Evolutionary conservation across 2,329 filamentous ascomycete genomes (phyloP).

Genomic region (Claviceps sp.): DNA sequence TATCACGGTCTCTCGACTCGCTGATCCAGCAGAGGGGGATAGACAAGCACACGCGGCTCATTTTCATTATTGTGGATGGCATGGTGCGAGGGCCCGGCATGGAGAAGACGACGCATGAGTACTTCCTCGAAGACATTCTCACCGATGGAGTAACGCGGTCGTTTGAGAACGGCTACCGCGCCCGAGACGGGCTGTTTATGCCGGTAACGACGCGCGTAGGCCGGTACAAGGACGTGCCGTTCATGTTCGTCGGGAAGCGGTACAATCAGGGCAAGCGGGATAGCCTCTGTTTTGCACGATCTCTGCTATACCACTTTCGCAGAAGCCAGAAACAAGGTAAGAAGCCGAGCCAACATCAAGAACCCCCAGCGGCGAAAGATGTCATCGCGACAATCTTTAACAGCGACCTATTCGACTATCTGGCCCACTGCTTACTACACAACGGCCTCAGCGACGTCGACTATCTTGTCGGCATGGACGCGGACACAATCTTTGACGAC

Average conservation of each 20-base stretch:
- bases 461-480: constrained; percentile 33
- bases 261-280: constrained; percentile 38
- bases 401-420: constrained; percentile 27
- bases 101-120: constrained; percentile 33
- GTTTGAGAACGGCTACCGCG: constrained; percentile 31
- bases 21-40: constrained; percentile 30
- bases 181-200: constrained; percentile 32
- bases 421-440: constrained; percentile 25
- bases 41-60: constrained; percentile 25
- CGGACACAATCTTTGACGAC: constrained; percentile 32
- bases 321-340: constrained; percentile 21
- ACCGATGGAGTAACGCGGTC: constrained; percentile 18
- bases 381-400: constrained; percentile 29
- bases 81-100: constrained; percentile 32
- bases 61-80: constrained; percentile 35
- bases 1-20: constrained; percentile 31
- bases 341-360: constrained; percentile 5
- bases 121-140: constrained; percentile 33
- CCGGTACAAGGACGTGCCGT: constrained; percentile 30
- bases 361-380: constrained; percentile 14
- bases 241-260: constrained; percentile 33
- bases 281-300: constrained; percentile 34
- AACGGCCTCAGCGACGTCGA: constrained; percentile 26
- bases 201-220: constrained; percentile 30
- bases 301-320: constrained; percentile 33